Base-by-base conservation (phyloP, 1,139 yeast species). In the Diutina pseudorugosa region DNA sequence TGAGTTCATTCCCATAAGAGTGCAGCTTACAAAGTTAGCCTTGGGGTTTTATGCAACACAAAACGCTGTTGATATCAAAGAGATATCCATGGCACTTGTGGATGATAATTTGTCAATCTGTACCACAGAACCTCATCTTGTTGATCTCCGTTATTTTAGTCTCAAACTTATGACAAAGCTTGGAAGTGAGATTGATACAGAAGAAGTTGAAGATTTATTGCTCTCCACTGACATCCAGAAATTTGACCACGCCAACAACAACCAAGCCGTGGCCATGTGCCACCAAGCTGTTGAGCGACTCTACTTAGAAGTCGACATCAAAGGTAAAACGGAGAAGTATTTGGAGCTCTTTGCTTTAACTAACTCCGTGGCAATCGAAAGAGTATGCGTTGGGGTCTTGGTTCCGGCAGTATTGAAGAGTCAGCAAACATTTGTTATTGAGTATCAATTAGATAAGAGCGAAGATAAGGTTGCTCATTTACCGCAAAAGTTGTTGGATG, bases 391-490 rank as follows among this genome's bases (percentile, higher is more conserved):
- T 7, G 54, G 60, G 1, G 57, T 77, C 9, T 65, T 81, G 51
- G 65, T 65, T 40, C 62, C 61, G 36, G 55, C 72, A 21, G 70
- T 79, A 7, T 51, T 62, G 12, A 60, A 60, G 7, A 67, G 60
- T 44, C 85, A 84, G 59, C 81, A 80, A 59, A 80, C 79, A 27
- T 66, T 76, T 50, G 84, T 82, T 3, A 73, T 85, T 51, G 88
- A 85, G 53, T 78, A 74, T 59, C 85, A 83, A 54, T 68, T 85
- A 54, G 64, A 65, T 52, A 77, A 64, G 61, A 63, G 63, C 52
- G 62, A 56, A 4, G 64, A 61, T 14, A 51, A 53, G 5, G 60
- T 56, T 18, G 66, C 73, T 2, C 61, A 64, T 41, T 64, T 80
- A 30, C 79, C 82, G 0, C 56, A 56, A 1, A 44, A 44, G 0